phyloP scores from a whole-genome alignment of 352 stramenopile genomes.

The Saprolegnia diclina region DNA sequence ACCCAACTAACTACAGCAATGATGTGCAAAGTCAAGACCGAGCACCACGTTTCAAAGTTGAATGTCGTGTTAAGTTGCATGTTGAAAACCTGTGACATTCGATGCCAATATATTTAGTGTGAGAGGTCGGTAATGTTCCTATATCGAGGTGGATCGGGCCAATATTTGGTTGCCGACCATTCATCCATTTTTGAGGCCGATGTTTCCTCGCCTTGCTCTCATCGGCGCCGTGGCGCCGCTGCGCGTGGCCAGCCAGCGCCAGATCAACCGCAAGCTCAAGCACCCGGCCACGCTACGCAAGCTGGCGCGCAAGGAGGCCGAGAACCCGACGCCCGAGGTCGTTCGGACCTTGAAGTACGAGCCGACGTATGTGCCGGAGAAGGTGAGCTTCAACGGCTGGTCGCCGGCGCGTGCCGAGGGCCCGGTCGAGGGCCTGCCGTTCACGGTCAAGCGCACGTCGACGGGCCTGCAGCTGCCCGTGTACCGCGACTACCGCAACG shows the following conservation, averaged over 20 bases:
- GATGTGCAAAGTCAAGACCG: too few species aligned
- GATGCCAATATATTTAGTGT: not conserved
- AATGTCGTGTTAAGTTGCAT: not conserved
- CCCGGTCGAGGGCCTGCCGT: conserved; percentile 57
- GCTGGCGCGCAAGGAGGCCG: conserved; percentile 43
- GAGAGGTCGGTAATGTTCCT: not conserved
- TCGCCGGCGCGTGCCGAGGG: conserved; percentile 55
- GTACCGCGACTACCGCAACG: conserved; percentile 82
- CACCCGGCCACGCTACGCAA: conserved; percentile 66
- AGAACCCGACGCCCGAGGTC: conserved; percentile 40
- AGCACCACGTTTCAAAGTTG: not conserved
- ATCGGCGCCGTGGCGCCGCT: conserved; percentile 42
- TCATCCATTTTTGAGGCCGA: conserved; percentile 25
- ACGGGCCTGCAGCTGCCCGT: conserved; percentile 74
- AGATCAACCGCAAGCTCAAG: conserved; percentile 77
- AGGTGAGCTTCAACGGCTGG: conserved; percentile 87
- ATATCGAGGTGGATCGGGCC: conserved; percentile 1
- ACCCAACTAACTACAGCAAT: too few species aligned
- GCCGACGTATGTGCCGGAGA: conserved; percentile 70
- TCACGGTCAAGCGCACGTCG: conserved; percentile 76
- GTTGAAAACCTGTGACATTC: not conserved
- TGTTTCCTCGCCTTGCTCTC: conserved; percentile 61
- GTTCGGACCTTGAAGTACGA: conserved; percentile 77
- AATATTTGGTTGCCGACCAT: conserved; percentile 12
- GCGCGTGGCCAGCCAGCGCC: conserved; percentile 77